Evolutionary conservation across 1,284 basidiomycete genomes (phyloP).

Genomic region (Heterobasidion occidentale): DNA sequence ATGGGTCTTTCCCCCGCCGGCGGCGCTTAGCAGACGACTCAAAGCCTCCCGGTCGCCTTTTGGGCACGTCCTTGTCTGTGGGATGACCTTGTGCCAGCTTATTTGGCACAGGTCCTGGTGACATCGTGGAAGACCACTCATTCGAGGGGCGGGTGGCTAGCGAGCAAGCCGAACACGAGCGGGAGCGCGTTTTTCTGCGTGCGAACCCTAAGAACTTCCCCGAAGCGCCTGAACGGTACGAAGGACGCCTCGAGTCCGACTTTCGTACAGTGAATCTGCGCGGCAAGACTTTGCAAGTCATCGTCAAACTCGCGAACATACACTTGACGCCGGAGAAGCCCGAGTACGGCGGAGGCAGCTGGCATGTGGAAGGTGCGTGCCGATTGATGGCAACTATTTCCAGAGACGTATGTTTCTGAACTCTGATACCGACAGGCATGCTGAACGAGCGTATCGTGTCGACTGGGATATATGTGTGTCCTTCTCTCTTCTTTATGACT

Average conservation of each 20-base stretch:
- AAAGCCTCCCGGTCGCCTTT: background rate
- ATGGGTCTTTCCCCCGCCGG: background rate
- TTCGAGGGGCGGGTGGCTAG: background rate
- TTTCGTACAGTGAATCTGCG: conserved; percentile 5
- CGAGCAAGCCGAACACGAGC: background rate
- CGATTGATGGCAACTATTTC: background rate
- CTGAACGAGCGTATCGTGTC: conserved; percentile 40
- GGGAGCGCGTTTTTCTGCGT: background rate
- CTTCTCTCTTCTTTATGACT: background rate
- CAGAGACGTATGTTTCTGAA: background rate
- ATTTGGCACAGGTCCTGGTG: background rate
- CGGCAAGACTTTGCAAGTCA: conserved; percentile 31
- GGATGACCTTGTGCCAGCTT: background rate
- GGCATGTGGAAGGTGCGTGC: conserved; percentile 25
- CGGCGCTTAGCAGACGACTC: background rate
- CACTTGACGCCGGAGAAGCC: conserved; percentile 34
- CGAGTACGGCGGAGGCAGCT: conserved; percentile 21
- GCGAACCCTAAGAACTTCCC: background rate
- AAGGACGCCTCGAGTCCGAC: background rate
- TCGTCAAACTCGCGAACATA: conserved; percentile 45
- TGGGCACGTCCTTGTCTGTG: background rate
- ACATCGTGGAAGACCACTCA: background rate
- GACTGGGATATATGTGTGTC: conserved; percentile 28
- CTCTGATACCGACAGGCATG: conserved; percentile 15
- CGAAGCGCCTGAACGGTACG: background rate